Conservation (phyloP, 495 filamentous ascomycete species). For the Lophium mytilinum region DNA sequence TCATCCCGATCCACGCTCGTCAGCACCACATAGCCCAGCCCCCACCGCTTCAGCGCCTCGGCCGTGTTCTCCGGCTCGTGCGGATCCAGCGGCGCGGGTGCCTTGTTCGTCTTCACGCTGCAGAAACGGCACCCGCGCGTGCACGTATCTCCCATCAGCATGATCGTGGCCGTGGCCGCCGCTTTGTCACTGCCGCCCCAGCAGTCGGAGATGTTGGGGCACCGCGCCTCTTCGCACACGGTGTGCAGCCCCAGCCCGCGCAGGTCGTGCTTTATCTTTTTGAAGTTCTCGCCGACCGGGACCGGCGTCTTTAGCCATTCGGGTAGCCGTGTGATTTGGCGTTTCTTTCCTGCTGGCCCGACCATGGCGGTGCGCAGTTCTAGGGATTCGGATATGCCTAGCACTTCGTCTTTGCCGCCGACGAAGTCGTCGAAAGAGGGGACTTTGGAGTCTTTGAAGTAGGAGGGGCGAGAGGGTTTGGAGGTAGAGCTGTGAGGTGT, state of each 20-base stretch:
- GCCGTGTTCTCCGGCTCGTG: slow-evolving; percentile 97
- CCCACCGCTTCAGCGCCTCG: slow-evolving; percentile 87
- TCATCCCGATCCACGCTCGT: slow-evolving; percentile 93
- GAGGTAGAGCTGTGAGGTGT: slow-evolving; percentile 9
- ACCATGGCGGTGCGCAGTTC: slow-evolving; percentile 68
- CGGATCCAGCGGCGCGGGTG: slow-evolving; percentile 76
- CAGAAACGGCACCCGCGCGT: slow-evolving; percentile 96
- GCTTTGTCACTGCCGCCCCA: slow-evolving; percentile 88
- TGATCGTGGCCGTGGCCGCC: slow-evolving; percentile 93
- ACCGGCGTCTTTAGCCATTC: slow-evolving; percentile 96
- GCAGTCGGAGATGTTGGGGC: slow-evolving; percentile 95
- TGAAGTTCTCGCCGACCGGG: slow-evolving; percentile 75
- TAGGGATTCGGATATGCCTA: slow-evolving; percentile 51
- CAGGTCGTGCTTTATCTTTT: slow-evolving; percentile 87
- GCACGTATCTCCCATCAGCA: slow-evolving; percentile 99
- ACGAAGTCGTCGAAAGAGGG: slow-evolving; percentile 85
- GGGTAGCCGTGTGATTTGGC: slow-evolving; percentile 83
- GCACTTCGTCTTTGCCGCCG: slow-evolving; percentile 43
- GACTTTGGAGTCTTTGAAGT: slow-evolving; percentile 57
- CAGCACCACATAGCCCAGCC: slow-evolving; percentile 89
- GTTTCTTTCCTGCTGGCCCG: slow-evolving; percentile 71
- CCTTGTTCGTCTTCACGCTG: slow-evolving; percentile 78
- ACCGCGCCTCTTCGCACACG: slow-evolving; percentile 94
- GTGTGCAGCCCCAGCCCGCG: slow-evolving; percentile 86
- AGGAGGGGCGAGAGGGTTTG: slow-evolving; percentile 40